Percentiles rank a stretch among this genome's conserved stretches.
Evolutionary conservation across 208 protist species (phyloP).

Genomic region (Trypanosoma scelopori): DNA sequence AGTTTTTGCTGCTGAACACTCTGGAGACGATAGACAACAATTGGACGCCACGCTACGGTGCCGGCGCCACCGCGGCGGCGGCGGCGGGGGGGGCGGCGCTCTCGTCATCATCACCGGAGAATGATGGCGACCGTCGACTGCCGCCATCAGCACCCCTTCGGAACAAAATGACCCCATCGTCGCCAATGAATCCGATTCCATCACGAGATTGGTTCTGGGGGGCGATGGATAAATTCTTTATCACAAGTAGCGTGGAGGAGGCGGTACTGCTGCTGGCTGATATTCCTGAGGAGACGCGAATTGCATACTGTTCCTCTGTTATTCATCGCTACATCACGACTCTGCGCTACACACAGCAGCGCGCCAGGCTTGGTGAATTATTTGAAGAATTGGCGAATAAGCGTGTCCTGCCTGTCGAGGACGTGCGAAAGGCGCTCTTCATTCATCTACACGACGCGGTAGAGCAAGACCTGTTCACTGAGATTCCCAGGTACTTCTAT

Average conservation of each 20-base stretch:
- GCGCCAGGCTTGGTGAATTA: constrained; percentile 70
- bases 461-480: constrained; percentile 63
- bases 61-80: constrained; percentile 10
- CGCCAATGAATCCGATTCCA: constrained; percentile 34
- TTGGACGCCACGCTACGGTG: constrained; percentile 70
- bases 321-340: constrained; percentile 77
- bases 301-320: constrained; percentile 58
- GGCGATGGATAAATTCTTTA: constrained; percentile 83
- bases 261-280: constrained; percentile 41
- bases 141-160: neutral
- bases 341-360: constrained; percentile 63
- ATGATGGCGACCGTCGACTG: constrained; percentile 15
- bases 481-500: constrained; percentile 74
- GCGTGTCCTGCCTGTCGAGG: constrained; percentile 40
- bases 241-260: constrained; percentile 54
- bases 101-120: constrained; percentile 13
- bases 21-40: constrained; percentile 82
- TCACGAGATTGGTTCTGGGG: constrained; percentile 68
- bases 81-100: too few relatives aligned
- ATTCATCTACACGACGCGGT: constrained; percentile 59
- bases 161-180: constrained; percentile 17
- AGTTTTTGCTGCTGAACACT: constrained; percentile 74
- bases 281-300: constrained; percentile 42
- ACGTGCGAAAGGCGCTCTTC: constrained; percentile 54
- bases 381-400: constrained; percentile 62